A percentile compares a stretch with the other conserved stretches of the same genome.
These are phyloP conservation scores for Hylodesmum podocarpum DNA, from an alignment of 306 rosid genomes.

Conservation along the genomic window DNA sequence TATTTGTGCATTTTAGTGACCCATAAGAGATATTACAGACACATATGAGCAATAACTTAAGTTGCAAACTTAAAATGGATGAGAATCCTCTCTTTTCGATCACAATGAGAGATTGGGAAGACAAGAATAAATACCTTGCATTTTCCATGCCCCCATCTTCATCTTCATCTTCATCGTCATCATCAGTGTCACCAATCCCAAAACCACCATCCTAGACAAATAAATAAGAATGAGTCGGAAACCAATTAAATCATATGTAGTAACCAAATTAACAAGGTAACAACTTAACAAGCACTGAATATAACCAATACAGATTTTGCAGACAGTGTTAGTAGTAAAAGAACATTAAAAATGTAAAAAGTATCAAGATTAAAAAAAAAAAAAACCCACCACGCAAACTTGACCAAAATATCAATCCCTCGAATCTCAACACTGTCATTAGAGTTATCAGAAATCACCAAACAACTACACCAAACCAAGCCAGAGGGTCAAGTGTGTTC, in stretches of 20 bases:
- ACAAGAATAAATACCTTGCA: conserved; percentile 52
- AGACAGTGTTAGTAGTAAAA: background rate
- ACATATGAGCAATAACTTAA: background rate
- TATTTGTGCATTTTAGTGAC: background rate
- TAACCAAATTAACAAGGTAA: background rate
- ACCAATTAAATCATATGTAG: background rate
- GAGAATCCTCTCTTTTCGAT: background rate
- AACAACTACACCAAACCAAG: background rate
- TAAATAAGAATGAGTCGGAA: conserved; percentile 22
- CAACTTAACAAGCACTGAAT: background rate
- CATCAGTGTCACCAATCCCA: conserved; percentile 43
- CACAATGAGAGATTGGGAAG: background rate
- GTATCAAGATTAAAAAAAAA: background rate
- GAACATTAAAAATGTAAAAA: background rate
- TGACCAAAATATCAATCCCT: background rate
- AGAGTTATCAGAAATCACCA: background rate
- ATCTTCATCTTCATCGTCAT: conserved; percentile 58
- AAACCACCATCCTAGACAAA: conserved; percentile 58
- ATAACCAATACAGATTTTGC: background rate
- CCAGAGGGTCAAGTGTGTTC: too few relatives aligned
- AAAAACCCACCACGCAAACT: background rate
- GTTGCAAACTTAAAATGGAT: conserved; percentile 16
- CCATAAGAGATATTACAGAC: background rate
- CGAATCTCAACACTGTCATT: too few relatives aligned
- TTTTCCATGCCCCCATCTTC: conserved; percentile 39